A percentile compares a stretch with the other conserved stretches of the same genome.
Conservation (phyloP, 148 eudicot species). For the Euryodendron excelsum region DNA sequence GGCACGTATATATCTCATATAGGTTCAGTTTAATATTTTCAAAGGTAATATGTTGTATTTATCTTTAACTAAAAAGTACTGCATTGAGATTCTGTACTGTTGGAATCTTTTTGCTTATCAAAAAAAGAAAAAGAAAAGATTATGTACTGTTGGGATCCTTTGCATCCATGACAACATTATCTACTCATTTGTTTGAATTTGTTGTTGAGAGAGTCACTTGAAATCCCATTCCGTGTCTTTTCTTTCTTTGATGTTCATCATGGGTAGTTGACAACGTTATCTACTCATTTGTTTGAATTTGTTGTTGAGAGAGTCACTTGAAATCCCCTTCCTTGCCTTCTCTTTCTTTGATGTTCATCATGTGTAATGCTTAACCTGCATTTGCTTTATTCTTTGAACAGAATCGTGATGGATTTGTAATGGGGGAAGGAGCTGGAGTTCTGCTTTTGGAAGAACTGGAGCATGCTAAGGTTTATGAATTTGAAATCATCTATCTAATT, state of each 20-base stretch:
- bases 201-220: neutral
- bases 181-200: neutral
- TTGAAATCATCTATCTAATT: neutral
- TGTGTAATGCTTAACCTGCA: slow-evolving; percentile 2
- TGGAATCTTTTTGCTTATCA: neutral
- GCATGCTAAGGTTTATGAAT: slow-evolving; percentile 69
- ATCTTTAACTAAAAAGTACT: neutral
- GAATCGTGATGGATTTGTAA: slow-evolving; percentile 97
- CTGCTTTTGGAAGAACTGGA: slow-evolving; percentile 91
- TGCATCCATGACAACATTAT: neutral
- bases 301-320: neutral
- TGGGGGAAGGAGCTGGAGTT: slow-evolving; percentile 99
- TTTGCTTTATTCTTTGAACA: slow-evolving; percentile 36
- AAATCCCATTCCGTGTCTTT: neutral
- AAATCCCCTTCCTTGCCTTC: neutral
- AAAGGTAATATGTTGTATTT: neutral
- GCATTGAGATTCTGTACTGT: neutral
- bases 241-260: neutral
- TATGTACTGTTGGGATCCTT: too few species aligned
- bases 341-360: neutral
- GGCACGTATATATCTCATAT: neutral
- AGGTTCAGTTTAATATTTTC: neutral
- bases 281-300: neutral
- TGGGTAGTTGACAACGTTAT: neutral
- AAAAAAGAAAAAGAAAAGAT: too few species aligned